Base-by-base conservation (phyloP, 768 basidiomycete genomes). In the Heimioporus sp. region DNA sequence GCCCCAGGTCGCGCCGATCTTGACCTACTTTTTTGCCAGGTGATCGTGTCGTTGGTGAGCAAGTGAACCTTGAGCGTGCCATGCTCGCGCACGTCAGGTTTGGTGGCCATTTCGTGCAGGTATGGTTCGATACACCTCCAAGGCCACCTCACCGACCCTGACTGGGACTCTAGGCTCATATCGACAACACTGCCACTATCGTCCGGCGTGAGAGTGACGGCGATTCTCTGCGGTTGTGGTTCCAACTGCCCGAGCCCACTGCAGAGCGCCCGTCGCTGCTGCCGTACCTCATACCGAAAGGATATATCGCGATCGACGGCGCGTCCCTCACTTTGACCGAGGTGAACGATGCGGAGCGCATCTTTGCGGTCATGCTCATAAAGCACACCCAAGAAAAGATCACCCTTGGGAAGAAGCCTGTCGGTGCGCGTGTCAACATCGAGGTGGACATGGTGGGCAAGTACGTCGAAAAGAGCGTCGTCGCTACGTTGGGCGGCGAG, bases 61-160 rank as follows among this genome's bases (percentile, higher is more conserved):
- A 84, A 60, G 80, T 98, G 42, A 98, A 98, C 68, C 77, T 95
- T 36, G 97, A 99, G 74, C 82, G 97, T 45, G 97, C 97, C 3
- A 93, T 98, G 92, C 86, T 83, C 19, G 86, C 87, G 5, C 90
- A 94, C 72, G 85, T 82, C 16, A 78, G 96, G 50, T 97, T 98
- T 62, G 97, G 97, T 24, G 97, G 97, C 11, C 97, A 99, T 67
- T 94, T 95, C 65, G 97, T 99, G 19, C 96, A 98, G 82, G 94
- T 91, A 62, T 49, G 76, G 19, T 9, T 15, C 48, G 17, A n/a
- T 12, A 17, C 24, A 28, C 24, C 24, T 7, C 24, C 24, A 7
- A 7, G 24, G 24, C 24, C 24, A 28, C 7, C 3, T 28, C 24
- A 24, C 24, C 7, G 24, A 28, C 24, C 24, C 24, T 28, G 24